These are phyloP conservation scores for Kondoa subrosea DNA, from an alignment of 768 basidiomycete genomes.

Conservation along the genomic window DNA sequence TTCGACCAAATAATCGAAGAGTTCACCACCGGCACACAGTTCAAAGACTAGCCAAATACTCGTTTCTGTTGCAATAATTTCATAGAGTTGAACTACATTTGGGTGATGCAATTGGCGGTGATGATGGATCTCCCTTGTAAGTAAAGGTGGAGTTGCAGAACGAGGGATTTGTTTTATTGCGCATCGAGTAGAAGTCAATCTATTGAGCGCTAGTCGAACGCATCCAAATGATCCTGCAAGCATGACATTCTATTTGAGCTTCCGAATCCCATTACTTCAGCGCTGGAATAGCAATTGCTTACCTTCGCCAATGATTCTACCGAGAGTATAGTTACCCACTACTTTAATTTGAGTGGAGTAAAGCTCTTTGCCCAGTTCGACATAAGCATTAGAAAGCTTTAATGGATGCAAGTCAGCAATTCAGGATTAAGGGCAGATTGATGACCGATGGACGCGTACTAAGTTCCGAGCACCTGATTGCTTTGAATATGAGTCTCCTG, in stretches of 20 bases:
- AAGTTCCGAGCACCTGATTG: neutral
- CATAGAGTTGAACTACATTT: slow-evolving; percentile 85
- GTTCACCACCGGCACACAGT: slow-evolving; percentile 87
- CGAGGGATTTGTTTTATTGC: slow-evolving; percentile 95
- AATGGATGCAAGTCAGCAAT: neutral
- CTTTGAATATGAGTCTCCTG: neutral
- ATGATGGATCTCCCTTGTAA: slow-evolving; percentile 96
- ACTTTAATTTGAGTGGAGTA: slow-evolving; percentile 77
- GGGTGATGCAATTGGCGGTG: slow-evolving; percentile 93
- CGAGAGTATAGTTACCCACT: slow-evolving; percentile 83
- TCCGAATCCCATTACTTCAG: neutral
- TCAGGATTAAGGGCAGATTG: neutral
- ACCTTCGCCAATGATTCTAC: slow-evolving; percentile 92
- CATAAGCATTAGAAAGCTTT: slow-evolving; percentile 85
- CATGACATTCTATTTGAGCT: neutral
- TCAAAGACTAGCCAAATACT: slow-evolving; percentile 96
- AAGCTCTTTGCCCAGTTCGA: slow-evolving; percentile 89
- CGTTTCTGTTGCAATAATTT: slow-evolving; percentile 90
- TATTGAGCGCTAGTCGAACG: slow-evolving; percentile 83
- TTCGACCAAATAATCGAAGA: slow-evolving; percentile 95
- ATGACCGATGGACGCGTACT: neutral
- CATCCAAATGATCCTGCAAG: slow-evolving; percentile 93
- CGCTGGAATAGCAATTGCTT: slow-evolving; percentile 27
- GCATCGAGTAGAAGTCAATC: slow-evolving; percentile 74
- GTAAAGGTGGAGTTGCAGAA: slow-evolving; percentile 43